These are phyloP conservation scores for Suillus bovinus DNA, from an alignment of 768 basidiomycete species.

Conservation along the genomic window DNA sequence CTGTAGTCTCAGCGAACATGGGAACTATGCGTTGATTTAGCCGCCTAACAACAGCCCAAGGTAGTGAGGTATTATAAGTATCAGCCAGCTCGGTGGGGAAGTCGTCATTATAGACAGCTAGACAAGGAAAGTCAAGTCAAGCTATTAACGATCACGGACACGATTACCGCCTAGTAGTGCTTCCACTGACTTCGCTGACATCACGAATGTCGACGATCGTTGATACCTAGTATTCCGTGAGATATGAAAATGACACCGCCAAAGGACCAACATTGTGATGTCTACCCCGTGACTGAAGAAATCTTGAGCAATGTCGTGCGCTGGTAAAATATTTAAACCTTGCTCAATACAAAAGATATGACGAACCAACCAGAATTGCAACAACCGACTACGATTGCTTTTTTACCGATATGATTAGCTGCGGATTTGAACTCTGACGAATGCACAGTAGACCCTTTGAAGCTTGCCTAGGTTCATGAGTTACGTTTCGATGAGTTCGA, in stretches of 20 bases:
- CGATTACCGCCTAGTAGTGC: constrained; percentile 15
- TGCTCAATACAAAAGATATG: neutral
- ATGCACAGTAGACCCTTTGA: constrained; percentile 56
- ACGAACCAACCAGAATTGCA: constrained; percentile 53
- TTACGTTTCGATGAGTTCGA: neutral
- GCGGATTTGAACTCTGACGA: constrained; percentile 52
- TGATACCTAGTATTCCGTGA: constrained; percentile 17
- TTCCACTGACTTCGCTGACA: constrained; percentile 15
- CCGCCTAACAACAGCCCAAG: constrained; percentile 15
- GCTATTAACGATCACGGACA: neutral
- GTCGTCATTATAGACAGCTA: constrained; percentile 20
- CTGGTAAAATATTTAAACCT: constrained; percentile 16
- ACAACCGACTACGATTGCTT: constrained; percentile 68
- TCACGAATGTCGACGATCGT: constrained; percentile 26
- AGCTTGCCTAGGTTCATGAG: constrained; percentile 38
- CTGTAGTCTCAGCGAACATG: constrained; percentile 21
- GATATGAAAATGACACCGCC: constrained; percentile 3
- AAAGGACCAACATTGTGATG: constrained; percentile 25
- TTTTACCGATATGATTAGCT: constrained; percentile 55
- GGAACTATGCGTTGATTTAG: constrained; percentile 23
- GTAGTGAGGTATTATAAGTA: constrained; percentile 18
- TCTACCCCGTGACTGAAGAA: constrained; percentile 31
- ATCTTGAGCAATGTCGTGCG: constrained; percentile 41
- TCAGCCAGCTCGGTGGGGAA: constrained; percentile 27
- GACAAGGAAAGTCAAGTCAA: neutral